Evolutionary conservation across 495 filamentous ascomycete species (phyloP).

Genomic region (Sordaria brevicollis): DNA sequence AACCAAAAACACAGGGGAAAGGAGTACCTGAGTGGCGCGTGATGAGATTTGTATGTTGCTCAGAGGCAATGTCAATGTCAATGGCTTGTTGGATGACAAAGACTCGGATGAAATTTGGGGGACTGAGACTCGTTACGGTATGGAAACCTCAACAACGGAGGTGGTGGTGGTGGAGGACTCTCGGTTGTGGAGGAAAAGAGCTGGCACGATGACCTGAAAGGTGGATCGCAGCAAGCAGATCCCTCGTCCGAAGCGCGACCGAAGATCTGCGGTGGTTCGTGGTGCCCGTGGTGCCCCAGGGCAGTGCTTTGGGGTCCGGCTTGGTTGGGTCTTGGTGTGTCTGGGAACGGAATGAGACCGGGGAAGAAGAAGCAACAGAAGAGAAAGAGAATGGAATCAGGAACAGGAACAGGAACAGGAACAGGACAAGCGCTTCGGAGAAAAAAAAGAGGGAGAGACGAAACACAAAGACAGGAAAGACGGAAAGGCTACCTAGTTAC

Average conservation of each 20-base stretch:
- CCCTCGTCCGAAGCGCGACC: neutral
- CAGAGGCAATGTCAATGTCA: neutral
- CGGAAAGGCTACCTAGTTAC: no score
- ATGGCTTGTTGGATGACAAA: neutral
- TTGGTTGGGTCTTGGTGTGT: no score
- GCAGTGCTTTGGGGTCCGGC: neutral
- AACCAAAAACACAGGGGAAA: neutral
- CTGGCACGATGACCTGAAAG: neutral
- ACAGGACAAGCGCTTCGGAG: neutral
- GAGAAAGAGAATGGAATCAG: no score
- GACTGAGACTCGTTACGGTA: no score
- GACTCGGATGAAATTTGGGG: neutral
- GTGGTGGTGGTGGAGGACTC: neutral
- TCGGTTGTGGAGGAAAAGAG: neutral
- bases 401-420: neutral
- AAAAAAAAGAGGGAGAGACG: neutral
- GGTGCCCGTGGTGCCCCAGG: neutral
- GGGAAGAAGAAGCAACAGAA: no score
- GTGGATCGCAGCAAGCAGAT: neutral
- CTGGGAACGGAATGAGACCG: neutral
- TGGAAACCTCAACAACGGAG: no score
- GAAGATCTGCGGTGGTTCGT: neutral
- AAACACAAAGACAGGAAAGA: neutral
- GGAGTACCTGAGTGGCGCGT: neutral
- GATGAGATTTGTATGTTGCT: neutral